These are phyloP conservation scores for Lagenaria siceraria DNA, from an alignment of 306 rosid genomes.

Conservation along the genomic window DNA sequence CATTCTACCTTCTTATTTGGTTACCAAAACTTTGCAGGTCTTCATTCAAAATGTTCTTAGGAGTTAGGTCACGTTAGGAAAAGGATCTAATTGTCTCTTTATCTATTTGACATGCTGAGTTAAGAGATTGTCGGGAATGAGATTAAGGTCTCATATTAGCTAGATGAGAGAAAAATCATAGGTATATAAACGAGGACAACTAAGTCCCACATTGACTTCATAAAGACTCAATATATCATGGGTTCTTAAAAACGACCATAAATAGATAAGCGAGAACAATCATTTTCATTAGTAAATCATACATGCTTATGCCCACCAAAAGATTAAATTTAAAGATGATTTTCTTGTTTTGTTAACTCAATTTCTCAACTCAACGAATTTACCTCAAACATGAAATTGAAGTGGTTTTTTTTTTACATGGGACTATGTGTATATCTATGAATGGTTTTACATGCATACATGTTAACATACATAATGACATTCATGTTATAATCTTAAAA, in stretches of 20 bases:
- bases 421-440: not conserved
- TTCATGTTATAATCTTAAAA: not conserved
- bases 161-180: too few species aligned
- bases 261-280: too few species aligned
- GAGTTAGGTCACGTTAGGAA: too few species aligned
- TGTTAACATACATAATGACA: not conserved
- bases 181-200: too few species aligned
- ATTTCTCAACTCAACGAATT: not conserved
- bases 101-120: not conserved
- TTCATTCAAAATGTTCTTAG: too few species aligned
- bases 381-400: not conserved
- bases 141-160: too few species aligned
- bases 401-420: not conserved
- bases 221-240: too few species aligned
- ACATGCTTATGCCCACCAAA: too few species aligned
- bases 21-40: not conserved
- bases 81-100: not conserved
- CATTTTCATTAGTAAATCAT: too few species aligned
- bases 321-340: too few species aligned
- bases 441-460: not conserved
- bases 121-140: not conserved
- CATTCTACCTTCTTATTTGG: not conserved
- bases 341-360: not conserved
- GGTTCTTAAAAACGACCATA: too few species aligned
- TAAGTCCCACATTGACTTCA: too few species aligned